Evolutionary conservation across 106 monocot genomes (phyloP).

Genomic region (Iris macrosiphon): DNA sequence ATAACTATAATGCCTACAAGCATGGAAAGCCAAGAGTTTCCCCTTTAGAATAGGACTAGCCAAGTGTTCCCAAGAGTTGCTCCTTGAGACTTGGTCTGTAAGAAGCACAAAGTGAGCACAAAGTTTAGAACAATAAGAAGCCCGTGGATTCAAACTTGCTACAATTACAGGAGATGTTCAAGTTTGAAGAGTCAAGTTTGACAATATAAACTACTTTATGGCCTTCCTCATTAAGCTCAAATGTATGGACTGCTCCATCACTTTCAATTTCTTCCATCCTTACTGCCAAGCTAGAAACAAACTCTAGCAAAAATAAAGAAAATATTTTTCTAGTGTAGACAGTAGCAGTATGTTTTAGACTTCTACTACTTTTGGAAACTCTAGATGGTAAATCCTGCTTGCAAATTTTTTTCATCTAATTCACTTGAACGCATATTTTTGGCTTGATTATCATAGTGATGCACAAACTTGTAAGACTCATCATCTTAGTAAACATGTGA

Average conservation of each 20-base stretch:
- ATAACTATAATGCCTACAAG: no score
- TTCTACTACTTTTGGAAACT: conserved; percentile 9
- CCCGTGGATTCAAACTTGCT: conserved; percentile 34
- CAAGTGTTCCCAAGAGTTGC: no score
- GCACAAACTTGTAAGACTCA: conserved; percentile 15
- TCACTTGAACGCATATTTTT: conserved; percentile 13
- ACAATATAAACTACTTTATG: conserved; percentile 17
- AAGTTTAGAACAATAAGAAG: no score
- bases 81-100: no score
- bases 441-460: conserved; percentile 10
- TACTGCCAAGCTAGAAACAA: conserved; percentile 19
- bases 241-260: conserved; percentile 11
- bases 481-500: conserved; percentile 10
- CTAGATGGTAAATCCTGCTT: conserved; percentile 19
- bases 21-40: no score
- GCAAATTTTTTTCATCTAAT: conserved; percentile 25
- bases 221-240: conserved; percentile 15
- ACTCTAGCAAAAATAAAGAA: conserved; percentile 23
- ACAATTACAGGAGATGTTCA: conserved; percentile 21
- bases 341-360: conserved; percentile 20
- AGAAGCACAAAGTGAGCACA: no score
- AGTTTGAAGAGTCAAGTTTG: conserved; percentile 13
- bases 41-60: no score
- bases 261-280: no score
- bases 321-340: conserved; percentile 26